phyloP scores from a whole-genome alignment of 2,329 filamentous ascomycete genomes.

The Hypoxylon sp. region DNA sequence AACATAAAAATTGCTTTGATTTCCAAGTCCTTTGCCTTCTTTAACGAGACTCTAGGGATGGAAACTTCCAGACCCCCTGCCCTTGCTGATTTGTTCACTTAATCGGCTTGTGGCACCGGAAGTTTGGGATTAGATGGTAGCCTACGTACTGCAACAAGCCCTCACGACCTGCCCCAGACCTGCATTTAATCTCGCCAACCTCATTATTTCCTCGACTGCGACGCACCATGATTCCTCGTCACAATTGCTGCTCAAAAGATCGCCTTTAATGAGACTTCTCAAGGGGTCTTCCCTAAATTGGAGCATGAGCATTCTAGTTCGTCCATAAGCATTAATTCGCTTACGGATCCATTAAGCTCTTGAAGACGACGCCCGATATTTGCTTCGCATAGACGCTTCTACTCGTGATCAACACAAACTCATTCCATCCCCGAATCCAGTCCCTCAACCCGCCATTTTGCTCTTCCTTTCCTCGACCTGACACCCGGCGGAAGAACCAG shows the following conservation, averaged over 20 bases:
- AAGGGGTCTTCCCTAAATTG: background rate
- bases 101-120: too few species aligned
- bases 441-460: too few species aligned
- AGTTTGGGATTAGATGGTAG: too few species aligned
- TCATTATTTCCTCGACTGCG: too few species aligned
- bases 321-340: background rate
- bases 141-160: too few species aligned
- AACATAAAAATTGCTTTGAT: background rate
- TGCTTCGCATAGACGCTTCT: background rate
- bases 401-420: background rate
- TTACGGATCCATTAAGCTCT: background rate
- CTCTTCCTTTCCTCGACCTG: background rate
- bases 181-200: background rate
- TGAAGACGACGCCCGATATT: background rate
- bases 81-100: too few species aligned
- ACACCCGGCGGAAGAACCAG: background rate
- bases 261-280: background rate
- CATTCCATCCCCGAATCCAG: background rate
- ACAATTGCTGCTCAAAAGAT: background rate
- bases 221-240: background rate
- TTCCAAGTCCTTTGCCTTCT: background rate
- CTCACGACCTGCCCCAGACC: too few species aligned
- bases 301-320: background rate
- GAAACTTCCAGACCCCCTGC: background rate
- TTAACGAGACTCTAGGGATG: background rate